Evolutionary conservation across 345 rosid species (phyloP), one percentile per base, ranked within the genome.

Genomic region (Abelmoschus esculentus): DNA sequence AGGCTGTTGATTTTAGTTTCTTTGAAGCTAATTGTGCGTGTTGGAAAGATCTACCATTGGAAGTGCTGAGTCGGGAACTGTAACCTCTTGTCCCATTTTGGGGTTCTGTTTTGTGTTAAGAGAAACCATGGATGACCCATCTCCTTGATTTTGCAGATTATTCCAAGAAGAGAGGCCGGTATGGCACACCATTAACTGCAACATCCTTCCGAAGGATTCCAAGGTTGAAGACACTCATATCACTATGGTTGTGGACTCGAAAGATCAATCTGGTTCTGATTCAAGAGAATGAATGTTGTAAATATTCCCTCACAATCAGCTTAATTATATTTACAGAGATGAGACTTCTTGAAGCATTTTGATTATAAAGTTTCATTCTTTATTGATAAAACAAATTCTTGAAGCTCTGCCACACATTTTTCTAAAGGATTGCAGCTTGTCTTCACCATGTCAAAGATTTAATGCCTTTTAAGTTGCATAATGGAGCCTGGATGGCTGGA

Each of bases 81-180:
- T 22, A 22, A 22, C 26, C 26, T 22, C 26, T 22, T 22, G 17
- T 17, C 7, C 7, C 8, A 2, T 61, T n/a, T 34, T n/a, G 14
- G 64, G 64, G 17, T 49, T 49, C 54, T 49, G 18, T 5, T 49
- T 49, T 49, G 52, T 49, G 54, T 49, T 34, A 15, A 49, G 54
- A 15, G 54, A 49, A 49, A 49, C 54, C 52, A 49, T 6, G 38
- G 38, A 34, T 34, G 38, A 34, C 4, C 38, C 38, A 34, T 34
- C 6, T 34, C 38, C 38, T 34, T 34, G 15, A 36, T 53, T 62
- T 65, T 78, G 74, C 86, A 90, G 96, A 76, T 80, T 85, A 76
- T 95, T 91, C 81, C 97, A 89, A 83, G 89, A 89, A 83, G 96
- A 90, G 87, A 91, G 85, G 83, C 92, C 93, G 1, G 89, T 88